Percentiles rank a stretch among this genome's conserved stretches.
Evolutionary conservation across 768 basidiomycete species (phyloP).

Genomic region (Lyophyllum shimeji): DNA sequence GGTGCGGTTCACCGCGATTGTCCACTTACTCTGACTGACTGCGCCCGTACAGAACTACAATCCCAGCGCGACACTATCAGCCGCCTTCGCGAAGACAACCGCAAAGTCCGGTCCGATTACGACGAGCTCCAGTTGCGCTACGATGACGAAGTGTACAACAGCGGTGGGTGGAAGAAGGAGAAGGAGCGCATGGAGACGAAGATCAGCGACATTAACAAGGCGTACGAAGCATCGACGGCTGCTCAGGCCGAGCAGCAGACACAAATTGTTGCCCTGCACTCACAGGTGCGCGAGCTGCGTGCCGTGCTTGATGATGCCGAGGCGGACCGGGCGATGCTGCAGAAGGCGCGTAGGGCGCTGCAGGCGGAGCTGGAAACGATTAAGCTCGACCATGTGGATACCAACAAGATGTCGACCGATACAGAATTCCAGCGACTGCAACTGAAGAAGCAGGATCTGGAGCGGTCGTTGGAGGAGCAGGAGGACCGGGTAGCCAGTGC

Average conservation of each 20-base stretch:
- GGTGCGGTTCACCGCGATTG: conserved; percentile 38
- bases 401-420: conserved; percentile 67
- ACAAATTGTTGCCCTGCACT: conserved; percentile 81
- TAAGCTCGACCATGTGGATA: conserved; percentile 72
- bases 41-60: conserved; percentile 56
- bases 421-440: conserved; percentile 73
- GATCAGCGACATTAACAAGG: conserved; percentile 71
- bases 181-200: conserved; percentile 84
- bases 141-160: conserved; percentile 77
- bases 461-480: conserved; percentile 76
- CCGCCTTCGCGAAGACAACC: conserved; percentile 76
- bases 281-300: conserved; percentile 83
- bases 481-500: conserved; percentile 71
- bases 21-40: not conserved
- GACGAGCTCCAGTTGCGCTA: conserved; percentile 73
- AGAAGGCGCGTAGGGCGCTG: conserved; percentile 77
- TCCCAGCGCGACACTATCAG: conserved; percentile 76
- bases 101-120: conserved; percentile 73
- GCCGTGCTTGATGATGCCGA: conserved; percentile 84
- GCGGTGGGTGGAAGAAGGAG: conserved; percentile 84
- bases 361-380: conserved; percentile 82
- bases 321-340: conserved; percentile 73
- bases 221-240: conserved; percentile 69
- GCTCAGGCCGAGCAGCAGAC: conserved; percentile 81
- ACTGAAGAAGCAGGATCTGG: conserved; percentile 80